Percentiles rank a stretch among this genome's conserved stretches.
These are phyloP conservation scores for Solanum pinnatisectum DNA, from an alignment of 257 asterid genomes.

Conservation along the genomic window DNA sequence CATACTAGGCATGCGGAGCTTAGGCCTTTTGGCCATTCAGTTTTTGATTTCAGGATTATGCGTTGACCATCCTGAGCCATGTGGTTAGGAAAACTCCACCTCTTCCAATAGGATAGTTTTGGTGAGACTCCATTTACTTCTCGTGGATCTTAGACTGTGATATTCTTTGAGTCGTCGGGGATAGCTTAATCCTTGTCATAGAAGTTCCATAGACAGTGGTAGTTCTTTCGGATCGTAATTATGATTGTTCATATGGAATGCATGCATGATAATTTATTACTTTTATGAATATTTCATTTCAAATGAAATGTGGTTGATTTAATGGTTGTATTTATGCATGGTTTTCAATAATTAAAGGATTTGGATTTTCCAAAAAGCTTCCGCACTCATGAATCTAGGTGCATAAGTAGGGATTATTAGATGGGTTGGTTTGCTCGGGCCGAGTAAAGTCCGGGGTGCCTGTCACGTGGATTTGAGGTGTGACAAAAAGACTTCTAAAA, in stretches of 20 bases:
- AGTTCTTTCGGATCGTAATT: not conserved
- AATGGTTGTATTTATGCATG: not conserved
- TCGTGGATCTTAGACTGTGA: not conserved
- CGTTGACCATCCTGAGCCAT: not conserved
- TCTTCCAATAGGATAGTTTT: not conserved
- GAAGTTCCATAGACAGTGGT: not conserved
- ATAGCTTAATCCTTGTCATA: not conserved
- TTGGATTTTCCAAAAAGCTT: not conserved
- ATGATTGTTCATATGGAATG: not conserved
- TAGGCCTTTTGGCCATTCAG: not conserved
- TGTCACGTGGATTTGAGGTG: not conserved
- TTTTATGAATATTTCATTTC: not conserved
- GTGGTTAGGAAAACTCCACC: not conserved
- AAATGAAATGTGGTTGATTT: not conserved
- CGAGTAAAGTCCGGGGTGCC: not conserved
- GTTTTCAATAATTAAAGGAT: not conserved
- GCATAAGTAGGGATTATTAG: not conserved
- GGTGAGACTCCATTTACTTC: not conserved
- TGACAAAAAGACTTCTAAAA: not conserved
- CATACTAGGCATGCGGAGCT: not conserved
- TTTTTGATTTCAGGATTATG: not conserved
- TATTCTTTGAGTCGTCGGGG: not conserved
- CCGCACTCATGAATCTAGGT: not conserved
- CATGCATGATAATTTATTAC: not conserved
- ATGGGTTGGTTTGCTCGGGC: not conserved